Base-by-base conservation (phyloP, 2,329 filamentous ascomycete species). In the Aspergillus carbonarius region DNA sequence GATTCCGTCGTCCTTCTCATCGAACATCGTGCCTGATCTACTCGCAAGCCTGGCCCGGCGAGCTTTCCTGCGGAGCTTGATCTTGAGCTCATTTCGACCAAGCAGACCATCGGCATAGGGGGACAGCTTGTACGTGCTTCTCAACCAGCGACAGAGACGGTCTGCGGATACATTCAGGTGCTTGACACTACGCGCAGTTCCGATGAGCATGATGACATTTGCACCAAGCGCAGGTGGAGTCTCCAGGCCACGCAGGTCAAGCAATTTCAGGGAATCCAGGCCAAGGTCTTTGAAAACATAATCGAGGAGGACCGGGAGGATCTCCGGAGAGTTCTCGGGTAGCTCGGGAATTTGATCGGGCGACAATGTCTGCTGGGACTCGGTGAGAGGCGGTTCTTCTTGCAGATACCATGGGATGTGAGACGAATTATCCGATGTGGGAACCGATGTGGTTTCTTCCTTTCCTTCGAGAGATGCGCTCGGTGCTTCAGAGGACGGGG, bases 161-260 rank as follows among this genome's bases (percentile, higher is more conserved):
- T 96, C 92, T 0, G 93, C 92, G 1, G 91, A 91, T 20, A 96
- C 89, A 70, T 96, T 93, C 35, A 99, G 81, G 78, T 99, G 95
- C 54, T 93, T 92, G 74, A 97, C 91, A 68, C 91, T 96, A 59
- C 95, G 88, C 13, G 93, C 91, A 8, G 92, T 96, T 40, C 90
- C 92, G 63, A 99, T 86, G 30, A 99, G 78, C 95, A 98, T 98
- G 55, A 99, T 83, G 27, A 97, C 82, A 68, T 93, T 93, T 1
- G 91, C 86, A 1, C 95, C 95, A 1, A 99, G 83, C 0, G 93
- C 93, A 0, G 93, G 88, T 0, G 93, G 90, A 0, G 93, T 92
- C 67, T 97, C 90, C 51, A 98, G 82, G 37, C 85, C 79, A 57
- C 95, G 91, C 32, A 99, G 81, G 70, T 99, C 95, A 49, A 96